Percentiles rank a stretch among this genome's conserved stretches.
These are phyloP conservation scores for Dillenia turbinata DNA, from an alignment of 164 flowering plant species.

Conservation along the genomic window DNA sequence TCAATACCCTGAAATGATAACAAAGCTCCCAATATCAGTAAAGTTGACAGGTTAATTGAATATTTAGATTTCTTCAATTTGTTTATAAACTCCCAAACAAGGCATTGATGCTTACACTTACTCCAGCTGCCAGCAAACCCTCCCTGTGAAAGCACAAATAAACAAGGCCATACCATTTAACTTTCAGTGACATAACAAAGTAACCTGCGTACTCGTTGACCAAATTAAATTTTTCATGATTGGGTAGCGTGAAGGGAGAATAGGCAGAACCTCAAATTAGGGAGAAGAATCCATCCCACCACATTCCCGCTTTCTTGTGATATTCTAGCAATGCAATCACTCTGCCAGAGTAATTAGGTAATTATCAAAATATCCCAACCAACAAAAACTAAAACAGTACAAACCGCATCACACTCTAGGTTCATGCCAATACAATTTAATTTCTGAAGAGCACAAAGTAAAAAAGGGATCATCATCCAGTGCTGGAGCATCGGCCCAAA, in stretches of 20 bases:
- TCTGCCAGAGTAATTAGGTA: slow-evolving; percentile 32
- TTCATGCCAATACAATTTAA: not conserved
- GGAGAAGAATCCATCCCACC: slow-evolving; percentile 84
- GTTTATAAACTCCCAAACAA: not conserved
- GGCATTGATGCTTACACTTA: slow-evolving; percentile 32
- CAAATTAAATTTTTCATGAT: not conserved
- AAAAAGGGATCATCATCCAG: not conserved
- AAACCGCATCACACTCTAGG: too few relatives aligned
- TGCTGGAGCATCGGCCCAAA: too few relatives aligned
- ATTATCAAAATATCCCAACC: not conserved
- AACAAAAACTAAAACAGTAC: too few relatives aligned
- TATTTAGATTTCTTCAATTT: not conserved
- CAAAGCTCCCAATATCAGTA: not conserved
- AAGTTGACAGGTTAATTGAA: not conserved
- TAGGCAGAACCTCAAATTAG: slow-evolving; percentile 52
- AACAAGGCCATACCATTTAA: not conserved
- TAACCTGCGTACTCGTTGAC: not conserved
- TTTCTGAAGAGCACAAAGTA: not conserved
- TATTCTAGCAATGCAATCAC: slow-evolving; percentile 93
- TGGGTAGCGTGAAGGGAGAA: not conserved
- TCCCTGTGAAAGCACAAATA: slow-evolving; percentile 35
- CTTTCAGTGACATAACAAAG: not conserved
- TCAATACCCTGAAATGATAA: slow-evolving; percentile 49
- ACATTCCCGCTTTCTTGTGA: slow-evolving; percentile 59
- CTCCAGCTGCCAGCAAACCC: slow-evolving; percentile 41